These are phyloP conservation scores for Chaetothyriales sp. DNA, from an alignment of 2,329 filamentous ascomycete genomes.

Conservation along the genomic window DNA sequence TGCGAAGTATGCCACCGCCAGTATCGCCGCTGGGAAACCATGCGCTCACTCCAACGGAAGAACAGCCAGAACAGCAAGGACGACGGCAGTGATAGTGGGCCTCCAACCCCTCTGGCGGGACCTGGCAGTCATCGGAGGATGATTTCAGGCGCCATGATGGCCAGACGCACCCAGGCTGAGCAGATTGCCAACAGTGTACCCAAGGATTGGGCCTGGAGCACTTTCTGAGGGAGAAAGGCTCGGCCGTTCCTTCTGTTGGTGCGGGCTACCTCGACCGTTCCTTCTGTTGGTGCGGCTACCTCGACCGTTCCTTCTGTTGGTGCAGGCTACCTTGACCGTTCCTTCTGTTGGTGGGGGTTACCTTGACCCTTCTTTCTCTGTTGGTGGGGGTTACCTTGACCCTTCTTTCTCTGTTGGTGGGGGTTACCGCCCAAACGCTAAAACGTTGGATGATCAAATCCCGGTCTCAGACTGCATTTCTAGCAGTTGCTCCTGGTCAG, in stretches of 20 bases:
- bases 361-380: no score
- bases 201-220: conserved; percentile 50
- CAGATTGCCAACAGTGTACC: conserved; percentile 42
- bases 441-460: neutral
- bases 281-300: no score
- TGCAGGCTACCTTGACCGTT: no score
- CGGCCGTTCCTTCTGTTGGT: no score
- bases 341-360: no score
- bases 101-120: conserved; percentile 13
- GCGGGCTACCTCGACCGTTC: no score
- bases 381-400: no score
- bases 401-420: no score
- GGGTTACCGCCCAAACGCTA: neutral
- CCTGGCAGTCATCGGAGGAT: conserved; percentile 13
- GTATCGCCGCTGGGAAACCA: conserved; percentile 43
- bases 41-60: conserved; percentile 35
- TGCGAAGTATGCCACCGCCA: conserved; percentile 49
- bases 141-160: conserved; percentile 16
- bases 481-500: neutral
- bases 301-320: no score
- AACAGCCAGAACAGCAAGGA: conserved; percentile 31
- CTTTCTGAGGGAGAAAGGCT: conserved; percentile 32
- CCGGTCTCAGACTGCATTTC: no score
- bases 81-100: conserved; percentile 12
- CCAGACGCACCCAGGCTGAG: conserved; percentile 25